Evolutionary conservation across 1,139 yeast genomes (phyloP).

Genomic region (Yamadazyma sp.): DNA sequence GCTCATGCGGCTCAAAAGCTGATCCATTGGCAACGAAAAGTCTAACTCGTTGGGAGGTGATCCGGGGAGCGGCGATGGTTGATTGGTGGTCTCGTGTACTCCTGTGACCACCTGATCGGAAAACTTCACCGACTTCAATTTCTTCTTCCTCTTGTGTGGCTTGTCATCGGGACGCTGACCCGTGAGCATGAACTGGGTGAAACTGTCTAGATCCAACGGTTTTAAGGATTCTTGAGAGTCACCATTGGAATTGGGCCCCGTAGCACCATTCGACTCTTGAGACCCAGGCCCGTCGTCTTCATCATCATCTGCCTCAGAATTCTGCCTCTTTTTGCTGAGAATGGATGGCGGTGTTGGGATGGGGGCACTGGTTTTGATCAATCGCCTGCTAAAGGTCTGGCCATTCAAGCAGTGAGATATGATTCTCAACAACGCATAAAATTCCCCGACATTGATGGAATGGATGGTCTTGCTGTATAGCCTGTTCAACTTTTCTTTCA

Average conservation of each 20-base stretch:
- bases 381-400: slow-evolving; percentile 46
- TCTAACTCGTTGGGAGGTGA: slow-evolving; percentile 44
- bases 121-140: slow-evolving; percentile 65
- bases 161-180: slow-evolving; percentile 61
- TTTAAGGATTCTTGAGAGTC: slow-evolving; percentile 12
- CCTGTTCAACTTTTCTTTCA: slow-evolving; percentile 45
- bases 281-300: slow-evolving; percentile 15
- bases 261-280: slow-evolving; percentile 11
- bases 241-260: slow-evolving; percentile 12
- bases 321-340: slow-evolving; percentile 52
- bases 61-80: slow-evolving; percentile 16
- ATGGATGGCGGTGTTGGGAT: slow-evolving; percentile 72
- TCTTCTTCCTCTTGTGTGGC: slow-evolving; percentile 33
- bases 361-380: slow-evolving; percentile 54
- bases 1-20: slow-evolving; percentile 49
- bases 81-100: slow-evolving; percentile 27
- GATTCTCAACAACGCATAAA: slow-evolving; percentile 68
- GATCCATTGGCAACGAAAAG: slow-evolving; percentile 72
- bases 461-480: slow-evolving; percentile 51
- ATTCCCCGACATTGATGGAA: slow-evolving; percentile 69
- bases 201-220: slow-evolving; percentile 64
- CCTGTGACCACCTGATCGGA: slow-evolving; percentile 60
- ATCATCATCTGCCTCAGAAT: slow-evolving; percentile 42
- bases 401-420: slow-evolving; percentile 58
- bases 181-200: slow-evolving; percentile 71